phyloP scores from a whole-genome alignment of 2,329 filamentous ascomycete species.

The Verticillium tricorpus region DNA sequence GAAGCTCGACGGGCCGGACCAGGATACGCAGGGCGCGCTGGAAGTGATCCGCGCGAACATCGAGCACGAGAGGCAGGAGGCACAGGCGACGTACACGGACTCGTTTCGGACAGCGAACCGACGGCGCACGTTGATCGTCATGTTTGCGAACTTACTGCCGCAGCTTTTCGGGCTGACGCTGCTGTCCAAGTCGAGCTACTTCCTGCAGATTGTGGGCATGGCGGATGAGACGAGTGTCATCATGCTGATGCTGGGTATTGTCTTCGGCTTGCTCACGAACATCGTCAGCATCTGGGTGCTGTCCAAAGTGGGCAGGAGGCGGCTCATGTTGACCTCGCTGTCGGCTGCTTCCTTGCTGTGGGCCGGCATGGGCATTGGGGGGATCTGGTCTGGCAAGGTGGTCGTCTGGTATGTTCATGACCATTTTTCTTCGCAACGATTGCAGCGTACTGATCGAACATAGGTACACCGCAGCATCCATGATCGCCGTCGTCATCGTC shows the following conservation, averaged over 20 bases:
- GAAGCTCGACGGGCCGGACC: slow-evolving; percentile 38
- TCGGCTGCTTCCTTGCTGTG: slow-evolving; percentile 29
- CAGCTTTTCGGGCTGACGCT: slow-evolving; percentile 40
- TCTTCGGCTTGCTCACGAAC: slow-evolving; percentile 40
- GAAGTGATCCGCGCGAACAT: slow-evolving; percentile 42
- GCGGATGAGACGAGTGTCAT: slow-evolving; percentile 27
- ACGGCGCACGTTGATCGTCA: slow-evolving; percentile 34
- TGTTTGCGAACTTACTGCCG: slow-evolving; percentile 36
- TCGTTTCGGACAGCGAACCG: slow-evolving; percentile 39
- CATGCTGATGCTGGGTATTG: slow-evolving; percentile 40
- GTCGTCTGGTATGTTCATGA: slow-evolving; percentile 30
- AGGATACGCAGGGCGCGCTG: slow-evolving; percentile 34
- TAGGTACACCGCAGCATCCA: slow-evolving; percentile 23
- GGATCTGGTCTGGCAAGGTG: slow-evolving; percentile 32
- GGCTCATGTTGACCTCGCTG: slow-evolving; percentile 30
- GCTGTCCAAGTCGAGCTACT: slow-evolving; percentile 37
- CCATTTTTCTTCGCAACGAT: not conserved
- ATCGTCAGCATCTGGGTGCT: slow-evolving; percentile 38
- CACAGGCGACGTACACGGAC: slow-evolving; percentile 31
- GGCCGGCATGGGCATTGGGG: slow-evolving; percentile 41
- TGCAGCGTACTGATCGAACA: not conserved
- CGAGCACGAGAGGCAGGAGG: slow-evolving; percentile 29
- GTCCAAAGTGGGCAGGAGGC: slow-evolving; percentile 32
- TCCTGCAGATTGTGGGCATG: slow-evolving; percentile 29
- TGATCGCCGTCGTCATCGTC: slow-evolving; percentile 39